Conservation (phyloP, 2,329 filamentous ascomycete species). For the Cadophora malorum region DNA sequence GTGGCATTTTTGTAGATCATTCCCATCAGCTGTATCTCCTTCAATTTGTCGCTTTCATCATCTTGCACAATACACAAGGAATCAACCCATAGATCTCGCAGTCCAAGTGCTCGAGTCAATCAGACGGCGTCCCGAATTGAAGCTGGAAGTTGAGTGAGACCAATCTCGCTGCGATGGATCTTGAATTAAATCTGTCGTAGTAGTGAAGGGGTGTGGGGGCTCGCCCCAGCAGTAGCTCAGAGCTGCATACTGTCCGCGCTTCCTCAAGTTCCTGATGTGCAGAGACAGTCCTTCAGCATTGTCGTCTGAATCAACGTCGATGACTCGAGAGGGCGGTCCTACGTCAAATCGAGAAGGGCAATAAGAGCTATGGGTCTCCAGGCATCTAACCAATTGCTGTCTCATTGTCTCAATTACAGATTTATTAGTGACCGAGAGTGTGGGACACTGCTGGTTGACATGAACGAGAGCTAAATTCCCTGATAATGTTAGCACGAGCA, state of each 20-base stretch:
- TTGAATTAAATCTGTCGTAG: background rate
- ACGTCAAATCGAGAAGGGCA: slow-evolving; percentile 2
- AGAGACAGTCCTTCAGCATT: slow-evolving; percentile 5
- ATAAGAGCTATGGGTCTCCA: background rate
- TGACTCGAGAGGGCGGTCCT: background rate
- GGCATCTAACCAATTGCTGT: slow-evolving; percentile 2
- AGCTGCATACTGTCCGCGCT: slow-evolving; percentile 14
- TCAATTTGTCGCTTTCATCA: slow-evolving; percentile 10
- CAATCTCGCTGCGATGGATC: slow-evolving; percentile 15
- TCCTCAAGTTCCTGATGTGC: background rate
- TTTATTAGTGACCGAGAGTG: background rate
- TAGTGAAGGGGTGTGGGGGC: slow-evolving; percentile 7
- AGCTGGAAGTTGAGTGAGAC: slow-evolving; percentile 2
- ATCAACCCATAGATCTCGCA: slow-evolving; percentile 22
- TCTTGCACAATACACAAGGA: slow-evolving; percentile 22
- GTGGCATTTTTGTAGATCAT: slow-evolving; percentile 13
- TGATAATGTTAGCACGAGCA: background rate
- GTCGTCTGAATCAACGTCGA: slow-evolving; percentile 8
- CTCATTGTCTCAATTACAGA: background rate
- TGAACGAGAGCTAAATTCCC: background rate
- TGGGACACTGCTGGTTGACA: background rate
- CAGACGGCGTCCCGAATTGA: slow-evolving; percentile 15
- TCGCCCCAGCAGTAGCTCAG: slow-evolving; percentile 17
- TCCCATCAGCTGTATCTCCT: slow-evolving; percentile 8
- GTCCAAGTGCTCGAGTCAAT: slow-evolving; percentile 4